Percentiles rank a stretch among this genome's conserved stretches.
phyloP scores from a whole-genome alignment of 192 early-diverging fungal species.

The Coemansia asiatica region DNA sequence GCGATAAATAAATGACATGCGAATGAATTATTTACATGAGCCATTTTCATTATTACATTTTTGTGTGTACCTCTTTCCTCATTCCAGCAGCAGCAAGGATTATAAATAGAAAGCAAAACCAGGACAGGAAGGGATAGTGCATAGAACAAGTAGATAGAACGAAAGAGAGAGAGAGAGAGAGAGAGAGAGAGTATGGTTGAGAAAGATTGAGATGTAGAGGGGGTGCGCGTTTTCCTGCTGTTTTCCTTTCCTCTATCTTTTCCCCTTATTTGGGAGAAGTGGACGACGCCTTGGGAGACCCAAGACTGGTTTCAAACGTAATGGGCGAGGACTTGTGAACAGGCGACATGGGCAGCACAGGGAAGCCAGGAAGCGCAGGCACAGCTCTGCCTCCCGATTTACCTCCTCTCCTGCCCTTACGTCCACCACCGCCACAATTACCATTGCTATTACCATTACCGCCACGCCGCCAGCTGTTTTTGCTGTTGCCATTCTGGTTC shows the following conservation, averaged over 20 bases:
- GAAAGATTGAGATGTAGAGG: background rate
- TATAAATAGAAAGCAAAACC: too few species aligned
- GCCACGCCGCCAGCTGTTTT: background rate
- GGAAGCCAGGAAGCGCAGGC: constrained; percentile 17
- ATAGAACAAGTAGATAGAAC: background rate
- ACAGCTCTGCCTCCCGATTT: background rate
- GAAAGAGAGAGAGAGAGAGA: background rate
- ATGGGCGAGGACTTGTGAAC: constrained; percentile 26
- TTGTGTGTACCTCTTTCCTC: too few species aligned
- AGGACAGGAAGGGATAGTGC: too few species aligned
- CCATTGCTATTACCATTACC: background rate
- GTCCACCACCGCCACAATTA: background rate
- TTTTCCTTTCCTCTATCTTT: too few species aligned
- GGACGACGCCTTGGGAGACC: background rate
- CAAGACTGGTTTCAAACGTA: background rate
- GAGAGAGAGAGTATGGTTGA: constrained; percentile 9
- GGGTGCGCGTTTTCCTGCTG: too few species aligned
- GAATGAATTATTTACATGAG: constrained; percentile 1
- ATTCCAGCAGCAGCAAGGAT: too few species aligned
- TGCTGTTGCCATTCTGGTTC: background rate
- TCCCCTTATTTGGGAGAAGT: background rate
- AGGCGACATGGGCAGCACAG: constrained; percentile 40
- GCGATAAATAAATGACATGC: background rate
- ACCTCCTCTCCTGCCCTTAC: constrained; percentile 1
- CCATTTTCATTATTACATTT: too few species aligned